Evolutionary conservation across 2,329 filamentous ascomycete genomes (phyloP).

Genomic region (Akanthomyces lecanii): DNA sequence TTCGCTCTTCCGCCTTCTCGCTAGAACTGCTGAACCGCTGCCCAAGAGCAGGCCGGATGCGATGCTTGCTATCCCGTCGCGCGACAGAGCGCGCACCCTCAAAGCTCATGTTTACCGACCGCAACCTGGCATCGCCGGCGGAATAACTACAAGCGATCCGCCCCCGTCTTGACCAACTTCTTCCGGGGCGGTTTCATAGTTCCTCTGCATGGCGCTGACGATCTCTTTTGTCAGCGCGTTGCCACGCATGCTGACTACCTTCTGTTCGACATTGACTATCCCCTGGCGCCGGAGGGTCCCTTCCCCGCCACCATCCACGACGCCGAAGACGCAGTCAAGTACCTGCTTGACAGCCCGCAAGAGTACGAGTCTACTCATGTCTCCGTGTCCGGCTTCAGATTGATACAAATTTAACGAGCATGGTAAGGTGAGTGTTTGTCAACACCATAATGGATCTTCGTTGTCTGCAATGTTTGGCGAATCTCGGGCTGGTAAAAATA

Average conservation of each 20-base stretch:
- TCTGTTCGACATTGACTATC: conserved; percentile 34
- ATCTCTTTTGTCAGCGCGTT: conserved; percentile 33
- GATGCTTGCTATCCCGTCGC: conserved; percentile 25
- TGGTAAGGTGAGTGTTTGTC: too few species aligned
- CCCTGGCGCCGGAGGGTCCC: conserved; percentile 35
- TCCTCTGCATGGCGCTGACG: conserved; percentile 36
- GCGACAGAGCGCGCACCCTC: conserved; percentile 26
- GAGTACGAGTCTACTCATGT: background rate
- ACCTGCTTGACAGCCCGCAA: background rate
- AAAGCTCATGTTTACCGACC: conserved; percentile 26
- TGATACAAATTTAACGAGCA: too few species aligned
- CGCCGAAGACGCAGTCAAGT: conserved; percentile 31
- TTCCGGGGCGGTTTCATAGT: conserved; percentile 33
- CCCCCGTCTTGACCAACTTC: conserved; percentile 34
- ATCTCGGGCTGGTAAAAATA: too few species aligned
- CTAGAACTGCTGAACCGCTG: background rate
- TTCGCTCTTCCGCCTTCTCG: background rate
- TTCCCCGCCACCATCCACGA: conserved; percentile 34
- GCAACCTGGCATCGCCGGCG: conserved; percentile 14
- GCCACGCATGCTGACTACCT: conserved; percentile 25
- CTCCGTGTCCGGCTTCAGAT: background rate
- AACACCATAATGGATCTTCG: too few species aligned
- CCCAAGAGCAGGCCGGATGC: background rate
- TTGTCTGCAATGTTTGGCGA: too few species aligned
- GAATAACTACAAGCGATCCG: background rate